A percentile compares a stretch with the other conserved stretches of the same genome.
phyloP scores from a whole-genome alignment of 345 rosid species.

The Rhodamnia rubescens region DNA sequence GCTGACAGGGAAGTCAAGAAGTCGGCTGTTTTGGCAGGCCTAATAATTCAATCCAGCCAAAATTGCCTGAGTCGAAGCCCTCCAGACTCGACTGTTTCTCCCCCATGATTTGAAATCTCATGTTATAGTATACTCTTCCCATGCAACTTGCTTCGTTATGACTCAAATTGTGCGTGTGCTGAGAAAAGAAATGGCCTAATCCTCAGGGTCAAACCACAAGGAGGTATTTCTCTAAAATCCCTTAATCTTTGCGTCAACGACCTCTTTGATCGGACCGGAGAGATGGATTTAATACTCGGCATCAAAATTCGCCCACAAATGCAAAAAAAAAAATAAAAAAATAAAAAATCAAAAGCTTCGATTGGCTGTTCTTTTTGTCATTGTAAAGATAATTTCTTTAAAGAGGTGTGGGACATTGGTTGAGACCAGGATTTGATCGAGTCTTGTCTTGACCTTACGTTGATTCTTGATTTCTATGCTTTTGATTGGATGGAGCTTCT shows the following conservation, averaged over 20 bases:
- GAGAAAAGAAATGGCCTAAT: not conserved
- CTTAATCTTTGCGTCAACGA: not conserved
- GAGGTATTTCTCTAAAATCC: not conserved
- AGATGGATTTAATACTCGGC: not conserved
- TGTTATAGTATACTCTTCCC: not conserved
- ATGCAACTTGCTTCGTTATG: not conserved
- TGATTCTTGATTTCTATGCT: not conserved
- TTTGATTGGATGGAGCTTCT: not conserved
- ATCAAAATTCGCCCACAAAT: not conserved
- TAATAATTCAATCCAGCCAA: not conserved
- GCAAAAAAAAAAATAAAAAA: not conserved
- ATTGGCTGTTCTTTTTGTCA: not conserved
- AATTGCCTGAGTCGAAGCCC: not conserved
- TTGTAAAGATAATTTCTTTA: not conserved
- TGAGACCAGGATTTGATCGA: not conserved
- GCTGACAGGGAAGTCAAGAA: not conserved
- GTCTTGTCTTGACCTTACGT: not conserved
- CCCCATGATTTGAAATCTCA: not conserved
- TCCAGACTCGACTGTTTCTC: not conserved
- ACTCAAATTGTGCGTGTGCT: not conserved
- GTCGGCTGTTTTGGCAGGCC: not conserved
- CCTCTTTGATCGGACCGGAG: not conserved
- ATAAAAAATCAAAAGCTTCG: not conserved
- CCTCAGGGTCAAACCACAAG: not conserved
- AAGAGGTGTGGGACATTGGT: not conserved